A percentile compares a stretch with the other conserved stretches of the same genome.
Conservation (phyloP, 148 eudicot species). For the Chenopodium album region DNA sequence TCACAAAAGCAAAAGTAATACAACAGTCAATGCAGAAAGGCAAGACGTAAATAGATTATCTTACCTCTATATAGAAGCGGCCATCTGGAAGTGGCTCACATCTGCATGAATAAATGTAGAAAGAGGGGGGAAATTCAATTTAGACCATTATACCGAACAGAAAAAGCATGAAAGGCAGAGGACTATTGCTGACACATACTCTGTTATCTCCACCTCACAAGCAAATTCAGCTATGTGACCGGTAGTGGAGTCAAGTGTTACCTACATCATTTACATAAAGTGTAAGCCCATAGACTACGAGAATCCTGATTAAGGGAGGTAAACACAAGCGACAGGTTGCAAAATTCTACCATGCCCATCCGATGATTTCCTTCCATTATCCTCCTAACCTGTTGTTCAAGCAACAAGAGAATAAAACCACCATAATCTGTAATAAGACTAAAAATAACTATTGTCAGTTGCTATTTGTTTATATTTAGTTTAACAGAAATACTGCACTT, state of each 20-base stretch:
- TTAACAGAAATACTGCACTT: background rate
- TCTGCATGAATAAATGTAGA: constrained; percentile 40
- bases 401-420: constrained; percentile 36
- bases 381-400: constrained; percentile 83
- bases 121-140: background rate
- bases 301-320: constrained; percentile 23
- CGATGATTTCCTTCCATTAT: constrained; percentile 99
- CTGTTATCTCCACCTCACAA: constrained; percentile 98
- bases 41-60: background rate
- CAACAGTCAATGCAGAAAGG: background rate
- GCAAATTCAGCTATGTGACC: constrained; percentile 86
- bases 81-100: constrained; percentile 99
- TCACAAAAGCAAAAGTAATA: constrained; percentile 3
- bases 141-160: background rate
- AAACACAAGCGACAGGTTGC: constrained; percentile 25
- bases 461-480: background rate
- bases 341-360: constrained; percentile 94
- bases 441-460: constrained; percentile 33
- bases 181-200: constrained; percentile 41
- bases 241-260: constrained; percentile 57
- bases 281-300: constrained; percentile 23
- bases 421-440: constrained; percentile 33
- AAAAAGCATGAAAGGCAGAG: background rate
- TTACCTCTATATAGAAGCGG: constrained; percentile 93
- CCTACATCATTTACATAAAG: constrained; percentile 55